Evolutionary conservation across 331 rosid species (phyloP), one percentile per base, ranked within the genome.

Genomic region (Acacia concinna): DNA sequence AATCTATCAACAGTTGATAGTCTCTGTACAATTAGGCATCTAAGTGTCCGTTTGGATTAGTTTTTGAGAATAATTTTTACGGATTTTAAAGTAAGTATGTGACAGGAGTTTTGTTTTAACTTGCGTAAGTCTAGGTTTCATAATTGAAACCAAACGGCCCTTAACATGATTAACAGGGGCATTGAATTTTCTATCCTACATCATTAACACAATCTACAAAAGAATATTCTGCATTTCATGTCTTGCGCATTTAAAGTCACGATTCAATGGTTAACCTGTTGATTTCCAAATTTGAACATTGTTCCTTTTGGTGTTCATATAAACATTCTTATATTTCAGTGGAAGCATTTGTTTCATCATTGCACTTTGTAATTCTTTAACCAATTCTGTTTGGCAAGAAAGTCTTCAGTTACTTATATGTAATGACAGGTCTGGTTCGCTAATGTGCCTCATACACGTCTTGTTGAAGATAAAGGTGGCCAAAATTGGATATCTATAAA

Each of bases 381-480:
- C 46, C 43, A 31, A 75, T 82, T 66, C 27, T 27, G 38, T 75
- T 71, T 77, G 38, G 52, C 43, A 68, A 38, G 75, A 60, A 68
- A 38, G 75, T 49, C 81, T 67, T 47, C 74, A 34, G 23, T 47
- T 85, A 68, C 82, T 54, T 71, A 27, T 69, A 23, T 79, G n/a
- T 37, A 56, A 79, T 79, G 62, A 71, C 89, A 94, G 98, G 93
- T 90, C 79, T 94, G 98, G 97, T 90, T 85, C 83, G 79, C 89
- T 82, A 94, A 94, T 83, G 94, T 94, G 74, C 98, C 98, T 44
- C 97, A 88, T 79, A 82, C 92, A 67, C 91, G 94, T 63, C 84
- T 90, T 67, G 94, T 90, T 72, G 97, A 87, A 73, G 94, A 90
- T 78, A 94, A 92, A 89, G 93, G 91, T 21, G 94, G 97, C 44